Evolutionary conservation across 2,329 filamentous ascomycete species (phyloP).

Genomic region (Pseudofabraea citricarpa): DNA sequence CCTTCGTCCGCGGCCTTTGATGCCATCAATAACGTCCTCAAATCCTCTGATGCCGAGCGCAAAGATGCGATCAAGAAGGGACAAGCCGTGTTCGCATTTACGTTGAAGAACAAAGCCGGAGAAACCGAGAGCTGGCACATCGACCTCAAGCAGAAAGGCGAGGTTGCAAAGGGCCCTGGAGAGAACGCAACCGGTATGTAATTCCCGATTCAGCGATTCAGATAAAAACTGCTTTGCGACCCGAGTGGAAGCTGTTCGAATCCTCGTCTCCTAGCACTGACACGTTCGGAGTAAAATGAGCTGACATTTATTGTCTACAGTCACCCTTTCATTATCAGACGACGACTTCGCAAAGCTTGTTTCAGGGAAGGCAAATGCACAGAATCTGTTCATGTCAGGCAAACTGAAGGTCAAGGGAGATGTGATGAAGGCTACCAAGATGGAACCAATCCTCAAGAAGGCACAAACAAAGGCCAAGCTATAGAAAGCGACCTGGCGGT

Average conservation of each 20-base stretch:
- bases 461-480: conserved; percentile 78
- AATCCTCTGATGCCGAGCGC: conserved; percentile 64
- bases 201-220: background rate
- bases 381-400: conserved; percentile 90
- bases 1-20: conserved; percentile 92
- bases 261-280: too few relatives aligned
- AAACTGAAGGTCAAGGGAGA: conserved; percentile 98
- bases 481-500: conserved; percentile 38
- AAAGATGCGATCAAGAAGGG: conserved; percentile 88
- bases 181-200: conserved; percentile 76
- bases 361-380: conserved; percentile 84
- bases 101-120: conserved; percentile 79
- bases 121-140: conserved; percentile 88
- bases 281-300: too few relatives aligned
- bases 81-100: conserved; percentile 85
- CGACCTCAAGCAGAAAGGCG: conserved; percentile 86
- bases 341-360: conserved; percentile 82
- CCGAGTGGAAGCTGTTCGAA: too few relatives aligned
- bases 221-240: too few relatives aligned
- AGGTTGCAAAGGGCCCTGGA: conserved; percentile 71
- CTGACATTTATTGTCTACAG: conserved; percentile 37
- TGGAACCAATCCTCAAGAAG: conserved; percentile 89
- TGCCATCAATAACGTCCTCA: conserved; percentile 70
- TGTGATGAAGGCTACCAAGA: conserved; percentile 97
- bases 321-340: conserved; percentile 81